Evolutionary conservation across 305 asterid genomes (phyloP).

Genomic region (Solanum hybrid): DNA sequence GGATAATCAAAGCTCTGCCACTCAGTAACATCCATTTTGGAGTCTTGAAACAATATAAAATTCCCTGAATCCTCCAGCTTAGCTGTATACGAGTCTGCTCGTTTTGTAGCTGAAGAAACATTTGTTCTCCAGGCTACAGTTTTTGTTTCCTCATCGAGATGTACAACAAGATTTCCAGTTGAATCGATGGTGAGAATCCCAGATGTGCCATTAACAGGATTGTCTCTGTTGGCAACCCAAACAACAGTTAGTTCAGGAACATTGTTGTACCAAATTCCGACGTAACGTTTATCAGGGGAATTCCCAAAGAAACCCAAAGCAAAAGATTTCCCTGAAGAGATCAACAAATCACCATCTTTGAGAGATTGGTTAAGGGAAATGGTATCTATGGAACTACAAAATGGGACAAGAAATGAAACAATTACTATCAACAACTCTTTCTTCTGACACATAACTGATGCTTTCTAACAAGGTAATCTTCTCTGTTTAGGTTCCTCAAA

Average conservation of each 20-base stretch:
- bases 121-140: constrained; percentile 20
- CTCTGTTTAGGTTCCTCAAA: background rate
- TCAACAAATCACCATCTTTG: constrained; percentile 23
- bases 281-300: constrained; percentile 17
- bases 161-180: constrained; percentile 27
- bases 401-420: background rate
- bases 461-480: background rate
- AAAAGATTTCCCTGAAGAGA: constrained; percentile 19
- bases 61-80: constrained; percentile 26
- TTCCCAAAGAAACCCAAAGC: constrained; percentile 31
- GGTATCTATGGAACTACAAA: constrained; percentile 11
- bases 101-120: background rate
- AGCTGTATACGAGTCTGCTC: background rate
- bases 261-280: constrained; percentile 32
- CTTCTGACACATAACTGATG: background rate
- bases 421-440: constrained; percentile 2
- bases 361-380: constrained; percentile 17
- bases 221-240: constrained; percentile 33
- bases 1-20: constrained; percentile 41
- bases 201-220: constrained; percentile 16
- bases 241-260: constrained; percentile 29
- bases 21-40: background rate
- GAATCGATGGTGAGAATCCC: constrained; percentile 17
- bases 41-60: constrained; percentile 16
- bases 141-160: background rate